A percentile compares a stretch with the other conserved stretches of the same genome.
phyloP scores from a whole-genome alignment of 306 rosid species.

The Abrus precatorius region DNA sequence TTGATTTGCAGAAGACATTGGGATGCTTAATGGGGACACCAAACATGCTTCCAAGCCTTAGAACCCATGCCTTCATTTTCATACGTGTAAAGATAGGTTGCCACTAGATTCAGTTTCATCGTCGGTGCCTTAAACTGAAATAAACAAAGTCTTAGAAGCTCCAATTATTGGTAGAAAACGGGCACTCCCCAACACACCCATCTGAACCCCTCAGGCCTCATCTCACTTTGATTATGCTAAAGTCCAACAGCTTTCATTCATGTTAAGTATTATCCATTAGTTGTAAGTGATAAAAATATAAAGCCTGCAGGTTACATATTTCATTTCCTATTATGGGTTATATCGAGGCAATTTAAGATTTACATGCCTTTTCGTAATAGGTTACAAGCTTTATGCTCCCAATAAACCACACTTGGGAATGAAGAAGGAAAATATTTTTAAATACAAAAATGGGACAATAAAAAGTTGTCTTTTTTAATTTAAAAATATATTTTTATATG shows the following conservation, averaged over 20 bases:
- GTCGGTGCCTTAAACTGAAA: constrained; percentile 58
- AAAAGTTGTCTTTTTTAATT: no score
- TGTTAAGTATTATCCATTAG: not conserved
- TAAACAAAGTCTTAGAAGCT: constrained; percentile 44
- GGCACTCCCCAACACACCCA: constrained; percentile 38
- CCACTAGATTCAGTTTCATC: constrained; percentile 67
- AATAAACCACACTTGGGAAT: constrained; percentile 45
- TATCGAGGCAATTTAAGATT: constrained; percentile 1
- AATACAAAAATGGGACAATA: no score
- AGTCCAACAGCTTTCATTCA: constrained; percentile 21
- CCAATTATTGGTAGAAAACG: constrained; percentile 64
- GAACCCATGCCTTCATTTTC: constrained; percentile 55
- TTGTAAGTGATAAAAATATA: constrained; percentile 12
- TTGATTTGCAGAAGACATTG: constrained; percentile 66
- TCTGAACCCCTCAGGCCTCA: constrained; percentile 25
- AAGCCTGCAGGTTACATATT: not conserved
- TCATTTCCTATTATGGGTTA: constrained; percentile 9
- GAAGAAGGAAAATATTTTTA: not conserved
- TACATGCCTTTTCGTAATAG: constrained; percentile 15
- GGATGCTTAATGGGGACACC: constrained; percentile 63
- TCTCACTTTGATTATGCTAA: constrained; percentile 34
- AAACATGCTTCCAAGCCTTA: constrained; percentile 58
- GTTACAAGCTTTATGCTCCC: constrained; percentile 28
- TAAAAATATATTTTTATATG: no score
- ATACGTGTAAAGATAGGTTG: constrained; percentile 68